Base-by-base conservation (phyloP, 257 asterid species). In the Phtheirospermum japonicum region DNA sequence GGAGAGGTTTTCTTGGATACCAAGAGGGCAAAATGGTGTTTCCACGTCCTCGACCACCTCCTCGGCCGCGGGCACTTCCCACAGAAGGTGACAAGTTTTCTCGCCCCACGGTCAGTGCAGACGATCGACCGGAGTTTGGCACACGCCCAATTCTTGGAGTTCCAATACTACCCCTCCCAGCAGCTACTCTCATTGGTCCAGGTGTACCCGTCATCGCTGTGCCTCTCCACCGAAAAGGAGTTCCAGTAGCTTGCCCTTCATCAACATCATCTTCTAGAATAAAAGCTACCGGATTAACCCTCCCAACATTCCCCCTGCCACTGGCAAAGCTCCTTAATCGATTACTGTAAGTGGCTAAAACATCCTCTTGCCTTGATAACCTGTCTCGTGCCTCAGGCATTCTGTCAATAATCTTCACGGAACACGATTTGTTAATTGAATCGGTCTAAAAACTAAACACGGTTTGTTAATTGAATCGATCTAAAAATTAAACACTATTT, bases 1-100 rank as follows among this genome's bases (percentile, higher is more conserved):
- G 80, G n/a, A 88, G 74, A 31, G 96, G 91, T 13, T 62, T 79
- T 63, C 94, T 78, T 31, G 87, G 91, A 53, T 85, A 85, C 96
- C 96, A 88, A 55, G 71, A 50, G 20, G 96, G 95, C 69, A 88
- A 75, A 14, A 71, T 65, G 57, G 63, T 62, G 48, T 78, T 71
- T 9, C 67, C 73, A 50, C 75, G 85, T 28, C 80, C 82, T 58
- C 76, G 70, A 18, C 74, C 19, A 46, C 83, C 6, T 14, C 9
- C 30, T 18, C 85, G 81, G 23, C 82, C 81, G 28, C 80, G 77
- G 57, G 75, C 73, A 63, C 69, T 59, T 67, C 81, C 71, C 23
- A 68, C 49, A 30, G 23, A 32, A 12, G 87, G 92, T 9, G 87
- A 71, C 55, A 56, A 20, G 57, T 78, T 82, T 59, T 82, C 83